These are phyloP conservation scores for Xylaria hypoxylon DNA, from an alignment of 2,329 filamentous ascomycete genomes.

Conservation along the genomic window DNA sequence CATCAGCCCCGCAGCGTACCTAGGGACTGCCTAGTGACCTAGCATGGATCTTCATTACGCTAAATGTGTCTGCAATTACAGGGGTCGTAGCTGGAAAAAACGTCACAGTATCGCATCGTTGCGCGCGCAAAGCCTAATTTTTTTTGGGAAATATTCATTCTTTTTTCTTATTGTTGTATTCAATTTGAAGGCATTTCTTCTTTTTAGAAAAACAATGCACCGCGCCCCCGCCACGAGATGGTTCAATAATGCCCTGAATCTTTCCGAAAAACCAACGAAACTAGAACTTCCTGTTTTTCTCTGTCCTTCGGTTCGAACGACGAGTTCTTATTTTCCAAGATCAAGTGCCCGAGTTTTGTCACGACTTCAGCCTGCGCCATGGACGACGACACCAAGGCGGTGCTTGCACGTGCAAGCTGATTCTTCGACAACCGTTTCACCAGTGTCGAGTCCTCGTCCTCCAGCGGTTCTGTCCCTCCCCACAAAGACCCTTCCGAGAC, in stretches of 20 bases:
- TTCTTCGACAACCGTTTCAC: constrained; percentile 19
- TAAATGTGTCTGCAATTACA: constrained; percentile 23
- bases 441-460: constrained; percentile 11
- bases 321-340: constrained; percentile 23
- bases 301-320: constrained; percentile 56
- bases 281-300: constrained; percentile 61
- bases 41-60: constrained; percentile 2
- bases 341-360: constrained; percentile 28
- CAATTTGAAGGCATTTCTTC: not conserved
- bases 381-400: constrained; percentile 43
- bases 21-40: too few relatives aligned
- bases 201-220: constrained; percentile 54
- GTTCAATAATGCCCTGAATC: constrained; percentile 58
- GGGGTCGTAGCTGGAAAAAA: constrained; percentile 24
- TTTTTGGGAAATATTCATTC: constrained; percentile 22
- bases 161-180: too few relatives aligned
- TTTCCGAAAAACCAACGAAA: constrained; percentile 53
- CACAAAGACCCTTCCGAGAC: constrained; percentile 60
- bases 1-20: constrained; percentile 12
- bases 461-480: constrained; percentile 21
- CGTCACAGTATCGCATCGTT: constrained; percentile 19
- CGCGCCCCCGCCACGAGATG: constrained; percentile 58
- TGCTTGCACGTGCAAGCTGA: constrained; percentile 49
- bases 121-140: constrained; percentile 8
- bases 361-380: constrained; percentile 39